Evolutionary conservation across 2,329 filamentous ascomycete genomes (phyloP).

Genomic region (Catunica adiposa): DNA sequence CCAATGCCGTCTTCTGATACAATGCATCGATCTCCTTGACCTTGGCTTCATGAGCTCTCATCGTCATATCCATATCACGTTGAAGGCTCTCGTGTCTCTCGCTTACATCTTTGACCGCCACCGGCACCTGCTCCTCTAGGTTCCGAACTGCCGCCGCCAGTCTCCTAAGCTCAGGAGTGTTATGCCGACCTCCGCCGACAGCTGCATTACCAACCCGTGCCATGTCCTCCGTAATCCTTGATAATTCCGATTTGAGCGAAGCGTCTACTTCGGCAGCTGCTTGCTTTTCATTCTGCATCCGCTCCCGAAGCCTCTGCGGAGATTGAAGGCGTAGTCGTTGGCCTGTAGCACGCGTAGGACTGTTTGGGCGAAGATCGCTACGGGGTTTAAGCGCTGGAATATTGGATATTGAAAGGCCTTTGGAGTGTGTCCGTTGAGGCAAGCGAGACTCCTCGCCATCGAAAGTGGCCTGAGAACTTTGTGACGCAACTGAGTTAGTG

Average conservation of each 20-base stretch:
- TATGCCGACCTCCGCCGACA: constrained; percentile 21
- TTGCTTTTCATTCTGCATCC: constrained; percentile 66
- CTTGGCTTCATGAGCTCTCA: constrained; percentile 61
- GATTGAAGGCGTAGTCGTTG: constrained; percentile 51
- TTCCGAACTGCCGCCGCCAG: constrained; percentile 42
- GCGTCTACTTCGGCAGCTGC: constrained; percentile 54
- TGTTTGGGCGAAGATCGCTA: constrained; percentile 8
- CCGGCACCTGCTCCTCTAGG: constrained; percentile 51
- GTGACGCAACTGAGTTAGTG: constrained; percentile 14
- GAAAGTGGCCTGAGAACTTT: constrained; percentile 2
- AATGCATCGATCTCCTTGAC: constrained; percentile 72
- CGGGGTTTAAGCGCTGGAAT: constrained; percentile 37
- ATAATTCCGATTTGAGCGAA: constrained; percentile 57
- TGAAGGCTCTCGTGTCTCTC: constrained; percentile 47
- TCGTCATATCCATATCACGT: constrained; percentile 52
- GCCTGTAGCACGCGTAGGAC: constrained; percentile 27
- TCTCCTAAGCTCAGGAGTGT: constrained; percentile 29
- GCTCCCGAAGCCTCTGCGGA: constrained; percentile 63
- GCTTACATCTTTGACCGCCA: constrained; percentile 40
- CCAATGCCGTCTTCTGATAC: constrained; percentile 71
- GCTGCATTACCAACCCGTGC: constrained; percentile 25
- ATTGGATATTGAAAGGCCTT: constrained; percentile 35
- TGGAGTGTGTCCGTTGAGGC: constrained; percentile 24
- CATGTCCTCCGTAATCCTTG: constrained; percentile 68
- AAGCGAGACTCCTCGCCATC: neutral